Base-by-base conservation (phyloP, 2,329 filamentous ascomycete species). In the Aurifilum marmelostoma region DNA sequence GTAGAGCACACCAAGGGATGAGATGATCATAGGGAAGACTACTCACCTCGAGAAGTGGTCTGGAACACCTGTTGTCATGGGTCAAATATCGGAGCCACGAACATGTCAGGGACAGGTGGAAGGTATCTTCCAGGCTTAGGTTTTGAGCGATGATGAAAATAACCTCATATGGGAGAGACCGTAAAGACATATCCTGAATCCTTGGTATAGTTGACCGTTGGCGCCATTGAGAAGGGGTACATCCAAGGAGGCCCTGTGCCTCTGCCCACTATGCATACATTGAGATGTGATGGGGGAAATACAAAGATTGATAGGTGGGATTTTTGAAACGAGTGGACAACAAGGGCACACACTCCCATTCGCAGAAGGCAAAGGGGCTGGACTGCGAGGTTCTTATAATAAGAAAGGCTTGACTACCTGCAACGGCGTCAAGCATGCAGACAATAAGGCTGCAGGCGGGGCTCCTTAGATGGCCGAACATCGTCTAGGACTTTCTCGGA, bases 141-240 rank as follows among this genome's bases (percentile, higher is more conserved):
- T 82, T 78, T 8, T 80, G 80, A 9, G 85, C 82, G 65, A 92
- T 84, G 65, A 86, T 83, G 63, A 86, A 85, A 37, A 91, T 78
- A n/a, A 92, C 81, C 77, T 92, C 91, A 74, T 87, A 89, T 0
- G 90, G 89, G 16, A 92, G 69, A 21, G 69, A 72, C 47, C 76
- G 69, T 29, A 82, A 73, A 63, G 76, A 75, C 77, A 81, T 80
- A 64, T 58, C 66, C 67, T 69, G 43, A 34, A 16, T 21, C 52
- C 21, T 43, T 64, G 34, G 43, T 39, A 34, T 7, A 24, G 7
- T 32, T 34, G 27, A 64, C n/a, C 24, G 56, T 50, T 27, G 27
- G 32, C 52, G 27, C 67, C 69, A 69, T 68, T 16, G 64, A 62
- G 18, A 27, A 43, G 16, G 8, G 21, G 16, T 43, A 29, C 43